Conservation (phyloP, 345 rosid species). For the Eucalyptus dawsonii region DNA sequence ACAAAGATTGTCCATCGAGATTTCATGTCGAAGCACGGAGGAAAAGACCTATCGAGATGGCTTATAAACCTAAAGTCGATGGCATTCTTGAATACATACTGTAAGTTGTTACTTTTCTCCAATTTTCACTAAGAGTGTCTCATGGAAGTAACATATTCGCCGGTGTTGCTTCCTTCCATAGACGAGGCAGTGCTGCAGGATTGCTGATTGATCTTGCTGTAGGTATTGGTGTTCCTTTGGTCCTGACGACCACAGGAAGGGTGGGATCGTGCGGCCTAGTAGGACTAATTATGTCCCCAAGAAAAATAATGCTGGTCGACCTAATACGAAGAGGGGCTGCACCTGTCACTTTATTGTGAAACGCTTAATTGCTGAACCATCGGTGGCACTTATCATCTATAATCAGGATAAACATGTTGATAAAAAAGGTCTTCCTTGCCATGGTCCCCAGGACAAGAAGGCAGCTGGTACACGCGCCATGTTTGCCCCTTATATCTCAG, state of each 20-base stretch:
- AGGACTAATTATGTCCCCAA: constrained; percentile 67
- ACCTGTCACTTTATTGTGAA: constrained; percentile 96
- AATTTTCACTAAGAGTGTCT: not conserved
- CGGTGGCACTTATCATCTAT: constrained; percentile 76
- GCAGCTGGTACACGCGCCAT: constrained; percentile 92
- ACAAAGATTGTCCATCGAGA: constrained; percentile 78
- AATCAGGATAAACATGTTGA: constrained; percentile 87
- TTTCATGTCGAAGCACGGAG: constrained; percentile 96
- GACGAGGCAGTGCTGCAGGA: not conserved
- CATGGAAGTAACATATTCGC: not conserved
- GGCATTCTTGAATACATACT: constrained; percentile 90
- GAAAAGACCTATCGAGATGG: constrained; percentile 31
- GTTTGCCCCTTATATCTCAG: constrained; percentile 98
- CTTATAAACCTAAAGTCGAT: constrained; percentile 85
- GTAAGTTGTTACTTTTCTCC: constrained; percentile 35
- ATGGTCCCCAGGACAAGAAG: constrained; percentile 91
- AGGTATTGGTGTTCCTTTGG: constrained; percentile 99
- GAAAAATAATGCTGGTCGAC: constrained; percentile 90
- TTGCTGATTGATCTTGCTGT: not conserved
- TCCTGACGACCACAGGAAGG: constrained; percentile 89
- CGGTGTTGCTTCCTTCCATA: not conserved
- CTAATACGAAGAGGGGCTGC: constrained; percentile 92
- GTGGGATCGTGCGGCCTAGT: constrained; percentile 81
- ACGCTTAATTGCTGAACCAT: constrained; percentile 82
- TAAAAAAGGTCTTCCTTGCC: constrained; percentile 84